These are phyloP conservation scores for Dissoconium aciculare DNA, from an alignment of 2,329 filamentous ascomycete genomes.

Conservation along the genomic window DNA sequence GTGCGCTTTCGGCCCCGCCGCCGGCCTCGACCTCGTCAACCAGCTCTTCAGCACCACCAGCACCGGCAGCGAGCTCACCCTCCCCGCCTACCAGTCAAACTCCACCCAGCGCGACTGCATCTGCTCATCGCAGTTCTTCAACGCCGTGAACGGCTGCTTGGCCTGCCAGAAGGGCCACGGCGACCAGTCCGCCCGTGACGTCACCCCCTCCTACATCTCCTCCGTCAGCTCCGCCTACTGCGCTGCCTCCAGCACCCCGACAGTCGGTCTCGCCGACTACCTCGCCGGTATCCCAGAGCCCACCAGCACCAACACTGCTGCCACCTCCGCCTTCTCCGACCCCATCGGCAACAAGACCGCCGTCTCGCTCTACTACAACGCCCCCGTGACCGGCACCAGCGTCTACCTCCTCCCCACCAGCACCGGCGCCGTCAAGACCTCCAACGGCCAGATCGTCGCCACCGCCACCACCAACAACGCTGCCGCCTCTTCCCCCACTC, in stretches of 20 bases:
- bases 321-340: conserved; percentile 11
- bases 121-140: conserved; percentile 17
- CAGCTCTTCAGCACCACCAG: conserved; percentile 1
- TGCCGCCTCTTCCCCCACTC: conserved; percentile 4
- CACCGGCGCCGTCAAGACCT: conserved; percentile 8
- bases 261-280: conserved; percentile 11
- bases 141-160: conserved; percentile 10
- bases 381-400: conserved; percentile 15
- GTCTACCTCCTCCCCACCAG: conserved; percentile 11
- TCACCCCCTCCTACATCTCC: conserved; percentile 3
- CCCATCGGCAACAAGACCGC: conserved; percentile 18
- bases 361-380: conserved; percentile 18
- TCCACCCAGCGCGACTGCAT: conserved; percentile 17
- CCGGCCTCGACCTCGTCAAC: neutral
- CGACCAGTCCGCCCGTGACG: conserved; percentile 5
- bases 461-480: conserved; percentile 9
- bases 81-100: conserved; percentile 7
- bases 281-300: conserved; percentile 3
- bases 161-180: conserved; percentile 16
- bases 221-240: conserved; percentile 14
- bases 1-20: conserved; percentile 13
- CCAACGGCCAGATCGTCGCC: conserved; percentile 10
- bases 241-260: conserved; percentile 15
- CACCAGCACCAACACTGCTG: conserved; percentile 1
- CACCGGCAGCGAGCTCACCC: conserved; percentile 1